A percentile compares a stretch with the other conserved stretches of the same genome.
These are phyloP conservation scores for Septoria petroselini DNA, from an alignment of 2,329 filamentous ascomycete genomes.

Conservation along the genomic window DNA sequence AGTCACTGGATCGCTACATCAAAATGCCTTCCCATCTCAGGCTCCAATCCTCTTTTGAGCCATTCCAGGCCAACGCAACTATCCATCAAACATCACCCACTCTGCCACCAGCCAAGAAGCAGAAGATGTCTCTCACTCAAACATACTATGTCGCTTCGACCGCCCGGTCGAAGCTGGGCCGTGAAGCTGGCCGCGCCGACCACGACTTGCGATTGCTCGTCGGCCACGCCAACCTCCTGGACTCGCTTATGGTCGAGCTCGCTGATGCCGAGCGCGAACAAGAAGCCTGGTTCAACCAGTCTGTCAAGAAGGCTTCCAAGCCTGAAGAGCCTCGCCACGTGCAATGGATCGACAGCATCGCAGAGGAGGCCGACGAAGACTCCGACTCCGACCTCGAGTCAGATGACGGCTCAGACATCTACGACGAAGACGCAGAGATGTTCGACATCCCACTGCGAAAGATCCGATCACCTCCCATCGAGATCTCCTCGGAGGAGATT, in stretches of 20 bases:
- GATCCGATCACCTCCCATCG: constrained; percentile 42
- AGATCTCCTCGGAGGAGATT: constrained; percentile 45
- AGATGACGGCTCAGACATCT: constrained; percentile 54
- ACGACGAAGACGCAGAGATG: constrained; percentile 52
- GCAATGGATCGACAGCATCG: constrained; percentile 79
- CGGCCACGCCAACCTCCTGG: constrained; percentile 96
- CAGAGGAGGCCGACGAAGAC: constrained; percentile 72
- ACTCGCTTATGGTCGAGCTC: constrained; percentile 86
- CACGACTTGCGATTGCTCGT: constrained; percentile 94
- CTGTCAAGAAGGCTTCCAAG: constrained; percentile 70
- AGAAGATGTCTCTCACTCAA: constrained; percentile 96
- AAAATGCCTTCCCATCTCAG: constrained; percentile 52
- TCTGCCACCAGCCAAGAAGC: constrained; percentile 54
- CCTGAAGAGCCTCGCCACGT: constrained; percentile 66
- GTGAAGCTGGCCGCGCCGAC: constrained; percentile 83
- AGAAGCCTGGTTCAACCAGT: constrained; percentile 97
- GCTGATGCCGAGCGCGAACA: constrained; percentile 93
- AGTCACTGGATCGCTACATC: constrained; percentile 24
- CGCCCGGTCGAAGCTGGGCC: constrained; percentile 91
- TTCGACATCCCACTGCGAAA: constrained; percentile 39
- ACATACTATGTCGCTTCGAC: constrained; percentile 98
- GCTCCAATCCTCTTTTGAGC: constrained; percentile 48
- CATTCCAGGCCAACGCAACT: constrained; percentile 45
- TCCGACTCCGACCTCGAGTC: constrained; percentile 47
- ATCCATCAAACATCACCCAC: constrained; percentile 45